Base-by-base conservation (phyloP, 306 rosid genomes). In the Cotoneaster glaucophyllus region DNA sequence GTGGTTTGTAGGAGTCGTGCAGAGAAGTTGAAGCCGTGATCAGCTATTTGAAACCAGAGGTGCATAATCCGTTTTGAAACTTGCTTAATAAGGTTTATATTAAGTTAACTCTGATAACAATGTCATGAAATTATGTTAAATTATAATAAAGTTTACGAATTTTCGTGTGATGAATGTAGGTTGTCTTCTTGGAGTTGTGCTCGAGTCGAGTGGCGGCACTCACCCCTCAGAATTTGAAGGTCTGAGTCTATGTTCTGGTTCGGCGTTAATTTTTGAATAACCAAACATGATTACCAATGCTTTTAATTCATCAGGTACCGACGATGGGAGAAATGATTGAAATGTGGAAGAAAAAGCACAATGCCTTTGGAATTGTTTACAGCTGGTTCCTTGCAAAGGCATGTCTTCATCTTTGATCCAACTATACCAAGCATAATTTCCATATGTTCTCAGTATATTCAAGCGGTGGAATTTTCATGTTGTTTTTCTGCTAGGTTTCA, bases 351-450 rank as follows among this genome's bases (percentile, higher is more conserved):
- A 90, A 81, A 79, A 92, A 95, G 14, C 97, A 90, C 52, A 95
- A 95, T 78, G 70, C 85, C 78, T 89, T 95, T 78, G 97, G 85
- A 78, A 91, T 95, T 76, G 79, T 95, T 67, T 92, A 95, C 82
- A 81, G 96, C 81, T 95, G 97, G 97, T 95, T 92, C 86, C 97
- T 92, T 70, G 93, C 98, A 25, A 95, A 95, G 97, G 99, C 85
- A 86, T 68, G 93, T 74, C 81, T 79, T 62, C n/a, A 25, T 64
- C 22, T 70, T 69, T 73, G 67, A 52, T 76, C 73, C 56, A 18
- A 21, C 72, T 67, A 65, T 71, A 24, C 65, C 77, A 7, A 28
- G 19, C 54, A 22, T 13, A 19, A 39, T 52, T 52, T 9, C 34
- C 34, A 29, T 34, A 45, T 48, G 7, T 11, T 50, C 18, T n/a